phyloP scores from a whole-genome alignment of 2,329 filamentous ascomycete genomes.

The Paraphaeosphaeria sporulosa region DNA sequence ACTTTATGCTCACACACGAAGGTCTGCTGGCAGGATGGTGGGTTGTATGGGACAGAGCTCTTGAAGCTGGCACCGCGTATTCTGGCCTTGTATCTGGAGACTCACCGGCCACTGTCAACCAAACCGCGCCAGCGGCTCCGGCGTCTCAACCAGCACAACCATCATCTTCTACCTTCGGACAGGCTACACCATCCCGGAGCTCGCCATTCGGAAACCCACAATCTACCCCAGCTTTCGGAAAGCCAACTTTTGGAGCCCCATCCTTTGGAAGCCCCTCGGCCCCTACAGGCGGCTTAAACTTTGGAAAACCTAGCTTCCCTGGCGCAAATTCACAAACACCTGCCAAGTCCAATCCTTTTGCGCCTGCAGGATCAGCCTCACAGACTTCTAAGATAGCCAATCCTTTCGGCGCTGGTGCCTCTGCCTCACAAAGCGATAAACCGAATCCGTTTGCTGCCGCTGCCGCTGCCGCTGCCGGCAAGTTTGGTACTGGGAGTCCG shows the following conservation, averaged over 20 bases:
- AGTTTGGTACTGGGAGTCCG: constrained; percentile 30
- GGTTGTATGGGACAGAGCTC: constrained; percentile 87
- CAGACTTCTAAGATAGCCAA: neutral
- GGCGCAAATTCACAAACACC: constrained; percentile 24
- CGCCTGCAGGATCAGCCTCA: neutral
- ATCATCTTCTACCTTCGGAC: constrained; percentile 17
- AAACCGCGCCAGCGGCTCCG: constrained; percentile 37
- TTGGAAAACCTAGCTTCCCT: constrained; percentile 31
- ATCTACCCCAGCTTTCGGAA: constrained; percentile 36
- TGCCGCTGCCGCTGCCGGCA: constrained; percentile 34
- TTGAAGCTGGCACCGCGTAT: constrained; percentile 76
- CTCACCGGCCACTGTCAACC: constrained; percentile 15
- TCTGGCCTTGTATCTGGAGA: constrained; percentile 67
- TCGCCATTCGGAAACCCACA: constrained; percentile 23
- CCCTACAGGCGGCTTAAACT: constrained; percentile 21
- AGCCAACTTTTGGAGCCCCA: constrained; percentile 24
- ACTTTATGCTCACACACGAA: constrained; percentile 88
- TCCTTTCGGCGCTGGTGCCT: constrained; percentile 15
- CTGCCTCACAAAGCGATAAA: constrained; percentile 30
- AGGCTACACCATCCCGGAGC: constrained; percentile 25
- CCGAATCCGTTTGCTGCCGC: constrained; percentile 46
- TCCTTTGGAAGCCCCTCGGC: constrained; percentile 37
- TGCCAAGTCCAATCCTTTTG: constrained; percentile 2
- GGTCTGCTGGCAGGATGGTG: constrained; percentile 88
- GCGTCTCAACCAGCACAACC: constrained; percentile 12